These are phyloP conservation scores for Cercospora sesami DNA, from an alignment of 2,329 filamentous ascomycete species.

Conservation along the genomic window DNA sequence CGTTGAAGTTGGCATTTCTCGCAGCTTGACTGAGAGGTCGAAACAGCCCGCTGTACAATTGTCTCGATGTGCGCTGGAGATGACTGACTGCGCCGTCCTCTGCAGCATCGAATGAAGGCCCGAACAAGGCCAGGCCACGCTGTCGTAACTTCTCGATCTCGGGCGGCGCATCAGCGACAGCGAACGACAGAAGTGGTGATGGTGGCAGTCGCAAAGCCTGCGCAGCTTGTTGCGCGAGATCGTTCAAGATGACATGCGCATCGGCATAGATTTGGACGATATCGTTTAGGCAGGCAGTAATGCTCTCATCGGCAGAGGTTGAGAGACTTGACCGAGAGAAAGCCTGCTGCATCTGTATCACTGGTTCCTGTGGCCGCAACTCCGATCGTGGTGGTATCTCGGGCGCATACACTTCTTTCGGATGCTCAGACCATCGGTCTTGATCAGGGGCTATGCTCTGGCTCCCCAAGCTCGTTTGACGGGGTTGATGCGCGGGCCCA, in stretches of 20 bases:
- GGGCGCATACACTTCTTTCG: neutral
- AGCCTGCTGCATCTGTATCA: neutral
- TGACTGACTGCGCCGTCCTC: conserved; percentile 33
- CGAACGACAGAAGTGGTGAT: conserved; percentile 8
- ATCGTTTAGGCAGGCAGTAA: conserved; percentile 4
- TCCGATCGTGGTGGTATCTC: conserved; percentile 1
- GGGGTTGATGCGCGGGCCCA: neutral
- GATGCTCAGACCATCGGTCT: neutral
- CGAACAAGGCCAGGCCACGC: conserved; percentile 31
- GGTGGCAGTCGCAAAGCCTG: neutral
- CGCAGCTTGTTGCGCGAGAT: neutral
- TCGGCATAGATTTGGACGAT: conserved; percentile 8
- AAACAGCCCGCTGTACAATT: conserved; percentile 24
- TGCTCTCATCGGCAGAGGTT: neutral
- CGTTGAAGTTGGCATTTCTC: neutral
- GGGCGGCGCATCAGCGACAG: conserved; percentile 6
- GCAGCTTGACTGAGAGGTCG: neutral
- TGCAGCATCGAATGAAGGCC: conserved; percentile 31
- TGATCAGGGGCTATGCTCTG: neutral
- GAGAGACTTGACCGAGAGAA: neutral
- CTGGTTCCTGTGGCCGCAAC: neutral
- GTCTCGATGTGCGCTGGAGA: conserved; percentile 31
- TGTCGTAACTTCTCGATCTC: conserved; percentile 34
- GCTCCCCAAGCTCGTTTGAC: neutral
- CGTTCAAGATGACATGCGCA: neutral